Percentiles rank a stretch among this genome's conserved stretches.
Evolutionary conservation across 768 basidiomycete genomes (phyloP).

Genomic region (Paxillus rubicundulus): DNA sequence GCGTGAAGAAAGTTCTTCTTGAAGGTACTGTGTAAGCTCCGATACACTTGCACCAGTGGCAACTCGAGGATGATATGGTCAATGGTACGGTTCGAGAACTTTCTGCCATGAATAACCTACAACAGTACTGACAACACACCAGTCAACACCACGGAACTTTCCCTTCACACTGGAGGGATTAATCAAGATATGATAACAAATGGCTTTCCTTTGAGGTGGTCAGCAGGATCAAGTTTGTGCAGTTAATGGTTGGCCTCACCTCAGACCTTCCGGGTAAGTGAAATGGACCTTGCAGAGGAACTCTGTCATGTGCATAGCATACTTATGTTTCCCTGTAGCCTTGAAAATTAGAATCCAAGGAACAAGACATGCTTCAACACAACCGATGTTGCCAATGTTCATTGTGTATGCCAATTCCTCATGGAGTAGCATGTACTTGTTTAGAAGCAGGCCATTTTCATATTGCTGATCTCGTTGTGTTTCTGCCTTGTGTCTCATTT

Average conservation of each 20-base stretch:
- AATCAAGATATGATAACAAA: no score
- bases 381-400: constrained; percentile 34
- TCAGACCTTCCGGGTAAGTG: background rate
- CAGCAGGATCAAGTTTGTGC: no score
- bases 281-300: constrained; percentile 10
- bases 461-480: constrained; percentile 28
- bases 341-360: constrained; percentile 29
- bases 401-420: constrained; percentile 37
- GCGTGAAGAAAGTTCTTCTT: constrained; percentile 21
- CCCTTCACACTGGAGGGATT: no score
- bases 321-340: constrained; percentile 36
- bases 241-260: background rate
- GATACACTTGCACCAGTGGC: no score
- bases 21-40: no score
- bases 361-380: constrained; percentile 23
- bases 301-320: constrained; percentile 27
- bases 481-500: background rate
- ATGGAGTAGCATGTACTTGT: constrained; percentile 39
- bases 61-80: no score
- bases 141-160: no score
- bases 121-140: constrained; percentile 27
- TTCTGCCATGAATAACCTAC: constrained; percentile 33
- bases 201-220: no score
- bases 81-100: background rate
- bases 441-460: constrained; percentile 33